A percentile compares a stretch with the other conserved stretches of the same genome.
Conservation (phyloP, 768 basidiomycete genomes). For the Cystofilobasidium capitatum region DNA sequence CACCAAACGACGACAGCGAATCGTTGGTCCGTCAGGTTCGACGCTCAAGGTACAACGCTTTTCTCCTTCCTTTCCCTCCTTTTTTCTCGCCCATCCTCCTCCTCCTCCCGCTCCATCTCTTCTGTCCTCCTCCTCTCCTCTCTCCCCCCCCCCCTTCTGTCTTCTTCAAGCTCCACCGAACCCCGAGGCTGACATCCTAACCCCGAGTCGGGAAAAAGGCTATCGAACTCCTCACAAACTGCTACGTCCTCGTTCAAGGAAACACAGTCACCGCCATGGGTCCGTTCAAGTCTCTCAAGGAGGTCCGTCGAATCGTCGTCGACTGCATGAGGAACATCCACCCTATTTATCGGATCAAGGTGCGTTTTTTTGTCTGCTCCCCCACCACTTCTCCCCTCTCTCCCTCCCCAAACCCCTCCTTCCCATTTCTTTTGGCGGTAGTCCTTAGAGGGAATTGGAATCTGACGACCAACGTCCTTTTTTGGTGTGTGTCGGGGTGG, state of each 20-base stretch:
- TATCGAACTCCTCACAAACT: conserved; percentile 89
- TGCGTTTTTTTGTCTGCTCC: conserved; percentile 34
- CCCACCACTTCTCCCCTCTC: neutral
- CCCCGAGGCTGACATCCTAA: conserved; percentile 11
- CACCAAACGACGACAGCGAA: conserved; percentile 88
- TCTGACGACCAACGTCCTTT: neutral
- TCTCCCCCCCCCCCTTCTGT: neutral
- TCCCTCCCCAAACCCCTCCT: no score
- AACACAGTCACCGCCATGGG: conserved; percentile 98
- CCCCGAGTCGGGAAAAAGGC: no score
- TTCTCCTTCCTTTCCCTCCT: neutral
- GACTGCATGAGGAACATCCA: conserved; percentile 99
- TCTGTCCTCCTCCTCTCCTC: neutral
- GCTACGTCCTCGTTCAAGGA: conserved; percentile 96
- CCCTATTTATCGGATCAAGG: conserved; percentile 98
- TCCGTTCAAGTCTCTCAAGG: conserved; percentile 85
- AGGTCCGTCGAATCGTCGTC: conserved; percentile 87
- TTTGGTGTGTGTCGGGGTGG: neutral
- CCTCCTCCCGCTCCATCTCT: no score
- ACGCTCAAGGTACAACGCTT: conserved; percentile 67
- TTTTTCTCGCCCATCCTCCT: neutral
- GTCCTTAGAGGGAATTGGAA: neutral
- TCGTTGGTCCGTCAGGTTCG: conserved; percentile 94
- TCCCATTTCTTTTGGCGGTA: neutral
- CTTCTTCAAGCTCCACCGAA: neutral